Evolutionary conservation across 148 eudicot species (phyloP).

Genomic region (Chenopodium formosanum): DNA sequence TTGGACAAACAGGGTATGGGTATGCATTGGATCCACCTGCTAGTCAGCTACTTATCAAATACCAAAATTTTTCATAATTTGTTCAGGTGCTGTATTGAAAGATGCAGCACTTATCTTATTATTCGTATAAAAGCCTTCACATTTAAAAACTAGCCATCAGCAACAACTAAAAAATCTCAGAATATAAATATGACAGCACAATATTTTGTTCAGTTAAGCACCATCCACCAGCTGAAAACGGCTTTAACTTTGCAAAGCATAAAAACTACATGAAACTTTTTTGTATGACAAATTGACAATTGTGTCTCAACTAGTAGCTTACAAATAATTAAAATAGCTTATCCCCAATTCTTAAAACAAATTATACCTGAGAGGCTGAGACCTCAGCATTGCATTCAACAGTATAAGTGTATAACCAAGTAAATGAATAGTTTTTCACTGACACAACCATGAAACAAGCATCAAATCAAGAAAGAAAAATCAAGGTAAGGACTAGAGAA

Average conservation of each 20-base stretch:
- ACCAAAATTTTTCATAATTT: no score
- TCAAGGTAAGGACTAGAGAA: constrained; percentile 27
- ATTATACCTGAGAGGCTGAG: neutral
- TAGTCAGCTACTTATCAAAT: neutral
- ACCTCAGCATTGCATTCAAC: neutral
- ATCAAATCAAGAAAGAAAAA: neutral
- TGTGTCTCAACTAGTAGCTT: neutral
- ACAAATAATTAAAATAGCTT: neutral
- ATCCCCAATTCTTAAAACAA: no score
- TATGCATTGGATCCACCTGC: neutral
- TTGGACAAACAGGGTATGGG: neutral
- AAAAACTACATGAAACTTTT: no score
- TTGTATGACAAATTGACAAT: neutral
- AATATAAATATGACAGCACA: no score
- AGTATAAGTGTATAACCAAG: neutral
- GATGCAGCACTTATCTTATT: no score
- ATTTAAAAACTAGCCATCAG: no score
- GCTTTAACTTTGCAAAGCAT: no score
- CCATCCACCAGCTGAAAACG: no score
- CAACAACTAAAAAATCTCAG: no score
- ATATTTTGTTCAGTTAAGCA: no score
- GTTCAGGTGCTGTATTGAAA: no score
- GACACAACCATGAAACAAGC: neutral
- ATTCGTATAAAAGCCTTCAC: no score
- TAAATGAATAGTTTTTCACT: neutral